Conservation (phyloP, 176 grass and related monocot species). For the Cenchrus fungigraminus region DNA sequence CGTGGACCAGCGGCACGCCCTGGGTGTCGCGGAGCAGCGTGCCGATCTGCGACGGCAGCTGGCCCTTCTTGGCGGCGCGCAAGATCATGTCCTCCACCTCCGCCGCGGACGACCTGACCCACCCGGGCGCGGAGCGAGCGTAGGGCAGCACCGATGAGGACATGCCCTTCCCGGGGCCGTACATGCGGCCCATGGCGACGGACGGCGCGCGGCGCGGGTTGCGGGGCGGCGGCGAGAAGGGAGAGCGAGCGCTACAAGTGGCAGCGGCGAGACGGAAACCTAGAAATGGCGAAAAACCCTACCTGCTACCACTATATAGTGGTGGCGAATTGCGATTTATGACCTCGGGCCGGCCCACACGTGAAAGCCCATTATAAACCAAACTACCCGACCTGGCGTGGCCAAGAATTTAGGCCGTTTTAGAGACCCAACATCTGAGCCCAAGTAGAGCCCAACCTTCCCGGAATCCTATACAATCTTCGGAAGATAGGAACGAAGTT, state of each 20-base stretch:
- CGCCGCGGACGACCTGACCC: conserved; percentile 54
- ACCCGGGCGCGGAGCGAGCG: conserved; percentile 52
- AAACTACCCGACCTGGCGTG: no score
- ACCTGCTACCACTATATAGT: neutral
- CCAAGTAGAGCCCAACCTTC: neutral
- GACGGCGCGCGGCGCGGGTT: neutral
- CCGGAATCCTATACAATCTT: no score
- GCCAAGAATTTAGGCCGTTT: no score
- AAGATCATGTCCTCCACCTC: conserved; percentile 47
- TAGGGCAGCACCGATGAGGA: conserved; percentile 69
- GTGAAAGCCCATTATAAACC: neutral
- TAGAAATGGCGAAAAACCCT: conserved; percentile 20
- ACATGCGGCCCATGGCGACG: conserved; percentile 80
- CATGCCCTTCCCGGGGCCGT: conserved; percentile 83
- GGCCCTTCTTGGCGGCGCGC: conserved; percentile 51
- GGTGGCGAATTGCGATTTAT: neutral
- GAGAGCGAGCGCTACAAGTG: neutral
- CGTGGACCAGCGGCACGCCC: conserved; percentile 50
- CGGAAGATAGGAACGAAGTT: no score
- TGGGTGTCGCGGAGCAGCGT: conserved; percentile 31
- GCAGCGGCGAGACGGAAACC: conserved; percentile 28
- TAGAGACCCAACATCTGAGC: neutral
- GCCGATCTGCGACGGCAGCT: conserved; percentile 51
- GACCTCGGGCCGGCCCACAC: neutral
- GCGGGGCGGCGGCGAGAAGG: conserved; percentile 1